A percentile compares a stretch with the other conserved stretches of the same genome.
Evolutionary conservation across 805 yeast species (phyloP).

Genomic region (Isabelozyma heimii): DNA sequence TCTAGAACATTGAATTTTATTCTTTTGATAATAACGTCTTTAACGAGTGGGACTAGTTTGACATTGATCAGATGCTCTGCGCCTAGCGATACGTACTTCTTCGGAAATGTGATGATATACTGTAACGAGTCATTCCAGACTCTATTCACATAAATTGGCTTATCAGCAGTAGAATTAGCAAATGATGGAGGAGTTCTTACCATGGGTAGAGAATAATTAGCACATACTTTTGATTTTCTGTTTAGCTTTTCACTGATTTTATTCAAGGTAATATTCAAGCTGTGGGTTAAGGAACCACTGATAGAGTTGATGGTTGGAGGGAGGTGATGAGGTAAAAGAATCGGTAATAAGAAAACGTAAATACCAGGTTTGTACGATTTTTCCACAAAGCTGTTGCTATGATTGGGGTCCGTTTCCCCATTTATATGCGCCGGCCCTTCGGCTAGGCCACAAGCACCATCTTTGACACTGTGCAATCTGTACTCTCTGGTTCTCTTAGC

Average conservation of each 20-base stretch:
- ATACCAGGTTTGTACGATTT: constrained; percentile 56
- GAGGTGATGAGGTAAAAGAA: constrained; percentile 55
- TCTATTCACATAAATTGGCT: constrained; percentile 73
- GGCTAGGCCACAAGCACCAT: constrained; percentile 17
- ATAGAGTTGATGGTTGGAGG: constrained; percentile 61
- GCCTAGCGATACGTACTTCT: constrained; percentile 64
- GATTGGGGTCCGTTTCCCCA: too few relatives aligned
- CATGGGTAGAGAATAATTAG: constrained; percentile 41
- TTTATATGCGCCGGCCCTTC: constrained; percentile 16
- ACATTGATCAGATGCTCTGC: constrained; percentile 58
- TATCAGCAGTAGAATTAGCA: constrained; percentile 58
- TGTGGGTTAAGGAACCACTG: constrained; percentile 47
- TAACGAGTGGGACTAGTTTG: constrained; percentile 64
- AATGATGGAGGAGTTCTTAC: constrained; percentile 56
- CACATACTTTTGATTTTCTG: constrained; percentile 31
- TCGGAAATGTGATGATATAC: constrained; percentile 70
- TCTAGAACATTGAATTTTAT: constrained; percentile 66
- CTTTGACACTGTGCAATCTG: constrained; percentile 14
- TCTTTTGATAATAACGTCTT: constrained; percentile 60
- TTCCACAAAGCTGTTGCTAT: not conserved
- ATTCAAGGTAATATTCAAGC: constrained; percentile 37
- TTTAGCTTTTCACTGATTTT: constrained; percentile 31
- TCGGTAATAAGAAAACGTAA: constrained; percentile 65
- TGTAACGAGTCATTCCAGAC: constrained; percentile 71
- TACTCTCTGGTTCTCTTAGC: constrained; percentile 38